Evolutionary conservation across 2,329 filamentous ascomycete species (phyloP).

Genomic region (Fonsecaea multimorphosa): DNA sequence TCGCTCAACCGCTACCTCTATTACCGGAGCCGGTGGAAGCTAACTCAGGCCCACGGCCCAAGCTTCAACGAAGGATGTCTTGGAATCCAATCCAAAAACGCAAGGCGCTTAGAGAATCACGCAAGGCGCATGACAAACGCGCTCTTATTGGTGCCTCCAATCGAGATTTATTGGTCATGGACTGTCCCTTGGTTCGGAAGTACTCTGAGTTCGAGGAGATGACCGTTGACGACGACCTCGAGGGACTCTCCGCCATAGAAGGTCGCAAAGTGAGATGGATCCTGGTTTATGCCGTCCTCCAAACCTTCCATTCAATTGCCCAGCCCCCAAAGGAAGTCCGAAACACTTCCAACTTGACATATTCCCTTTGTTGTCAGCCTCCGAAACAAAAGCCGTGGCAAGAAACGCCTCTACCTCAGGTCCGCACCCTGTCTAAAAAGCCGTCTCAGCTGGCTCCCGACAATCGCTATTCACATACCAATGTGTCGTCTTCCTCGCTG

Average conservation of each 20-base stretch:
- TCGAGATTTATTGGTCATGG: conserved; percentile 42
- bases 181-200: conserved; percentile 65
- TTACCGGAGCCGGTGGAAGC: conserved; percentile 56
- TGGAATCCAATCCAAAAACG: conserved; percentile 39
- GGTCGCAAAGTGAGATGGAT: conserved; percentile 81
- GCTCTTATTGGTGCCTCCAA: conserved; percentile 38
- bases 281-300: conserved; percentile 73
- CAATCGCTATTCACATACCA: conserved; percentile 35
- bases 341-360: conserved; percentile 62
- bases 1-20: conserved; percentile 71
- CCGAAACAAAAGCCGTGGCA: conserved; percentile 37
- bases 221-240: conserved; percentile 60
- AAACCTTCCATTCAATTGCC: conserved; percentile 71
- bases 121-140: conserved; percentile 30
- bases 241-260: conserved; percentile 67
- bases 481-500: conserved; percentile 26
- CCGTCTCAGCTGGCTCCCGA: conserved; percentile 25
- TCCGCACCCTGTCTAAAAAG: conserved; percentile 13
- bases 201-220: conserved; percentile 75
- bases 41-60: conserved; percentile 8
- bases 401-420: not conserved
- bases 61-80: conserved; percentile 29
- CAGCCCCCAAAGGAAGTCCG: conserved; percentile 66
- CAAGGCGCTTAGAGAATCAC: conserved; percentile 33
- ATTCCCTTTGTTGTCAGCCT: conserved; percentile 62